Percentiles rank a stretch among this genome's conserved stretches.
These are phyloP conservation scores for Wallemia mellicola DNA, from an alignment of 1,284 basidiomycete species.

Conservation along the genomic window DNA sequence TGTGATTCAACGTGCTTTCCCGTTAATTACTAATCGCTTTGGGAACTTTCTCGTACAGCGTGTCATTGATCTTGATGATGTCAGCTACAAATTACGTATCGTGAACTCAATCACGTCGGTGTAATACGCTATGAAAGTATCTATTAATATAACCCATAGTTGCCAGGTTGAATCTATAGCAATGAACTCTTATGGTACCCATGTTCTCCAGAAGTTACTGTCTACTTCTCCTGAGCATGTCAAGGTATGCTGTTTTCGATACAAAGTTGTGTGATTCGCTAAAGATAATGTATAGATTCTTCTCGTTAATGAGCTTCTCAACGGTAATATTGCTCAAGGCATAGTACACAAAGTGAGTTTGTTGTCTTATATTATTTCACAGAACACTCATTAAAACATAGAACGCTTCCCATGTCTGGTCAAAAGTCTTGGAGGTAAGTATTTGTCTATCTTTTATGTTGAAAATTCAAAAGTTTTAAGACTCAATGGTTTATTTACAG, in stretches of 20 bases:
- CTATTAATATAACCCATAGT: neutral
- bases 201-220: neutral
- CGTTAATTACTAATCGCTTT: neutral
- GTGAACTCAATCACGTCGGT: neutral
- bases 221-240: neutral
- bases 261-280: neutral
- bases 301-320: neutral
- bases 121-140: neutral
- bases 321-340: neutral
- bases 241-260: neutral
- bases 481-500: neutral
- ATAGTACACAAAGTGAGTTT: neutral
- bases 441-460: neutral
- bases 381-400: neutral
- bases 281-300: neutral
- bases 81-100: neutral
- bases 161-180: neutral
- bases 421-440: neutral
- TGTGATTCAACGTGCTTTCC: neutral
- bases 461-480: neutral
- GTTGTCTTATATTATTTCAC: neutral
- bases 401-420: neutral
- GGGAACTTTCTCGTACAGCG: neutral
- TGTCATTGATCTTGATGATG: neutral
- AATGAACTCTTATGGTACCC: neutral